phyloP scores from a whole-genome alignment of 768 basidiomycete species.

The Russula brevipes region DNA sequence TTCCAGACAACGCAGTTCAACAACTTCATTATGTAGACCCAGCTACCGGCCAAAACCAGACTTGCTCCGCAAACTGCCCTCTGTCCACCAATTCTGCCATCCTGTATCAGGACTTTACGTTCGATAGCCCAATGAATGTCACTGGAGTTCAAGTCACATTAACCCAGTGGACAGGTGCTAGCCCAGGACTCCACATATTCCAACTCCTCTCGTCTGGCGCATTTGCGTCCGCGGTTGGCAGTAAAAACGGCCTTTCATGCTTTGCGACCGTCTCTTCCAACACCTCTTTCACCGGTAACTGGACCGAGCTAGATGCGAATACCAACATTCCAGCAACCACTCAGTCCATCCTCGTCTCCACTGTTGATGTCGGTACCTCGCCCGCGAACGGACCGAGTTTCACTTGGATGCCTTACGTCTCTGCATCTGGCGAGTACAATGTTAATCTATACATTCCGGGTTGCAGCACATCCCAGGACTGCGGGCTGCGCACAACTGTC shows the following conservation, averaged over 20 bases:
- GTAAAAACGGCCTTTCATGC: conserved; percentile 63
- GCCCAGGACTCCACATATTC: conserved; percentile 83
- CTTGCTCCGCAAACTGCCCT: conserved; percentile 77
- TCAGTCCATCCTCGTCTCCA: conserved; percentile 66
- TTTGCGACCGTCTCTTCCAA: conserved; percentile 74
- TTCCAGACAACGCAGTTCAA: conserved; percentile 84
- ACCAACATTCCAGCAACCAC: conserved; percentile 79
- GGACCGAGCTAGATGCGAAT: conserved; percentile 57
- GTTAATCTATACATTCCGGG: conserved; percentile 85
- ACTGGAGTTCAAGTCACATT: conserved; percentile 89
- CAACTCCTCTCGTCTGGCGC: conserved; percentile 91
- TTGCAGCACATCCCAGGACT: conserved; percentile 76
- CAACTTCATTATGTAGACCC: conserved; percentile 76
- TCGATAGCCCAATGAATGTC: conserved; percentile 52
- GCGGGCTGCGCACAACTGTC: conserved; percentile 73
- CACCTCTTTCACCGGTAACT: conserved; percentile 59
- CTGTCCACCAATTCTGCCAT: conserved; percentile 70
- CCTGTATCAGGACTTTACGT: conserved; percentile 92
- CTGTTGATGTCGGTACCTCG: conserved; percentile 58
- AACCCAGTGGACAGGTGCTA: conserved; percentile 64
- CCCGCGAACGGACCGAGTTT: conserved; percentile 64
- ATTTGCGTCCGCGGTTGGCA: conserved; percentile 67
- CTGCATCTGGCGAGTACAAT: conserved; percentile 79
- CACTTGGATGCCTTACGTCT: conserved; percentile 91
- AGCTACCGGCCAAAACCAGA: conserved; percentile 61